Base-by-base conservation (phyloP, 805 yeast species). In the Debaryomyces tyrocola region DNA sequence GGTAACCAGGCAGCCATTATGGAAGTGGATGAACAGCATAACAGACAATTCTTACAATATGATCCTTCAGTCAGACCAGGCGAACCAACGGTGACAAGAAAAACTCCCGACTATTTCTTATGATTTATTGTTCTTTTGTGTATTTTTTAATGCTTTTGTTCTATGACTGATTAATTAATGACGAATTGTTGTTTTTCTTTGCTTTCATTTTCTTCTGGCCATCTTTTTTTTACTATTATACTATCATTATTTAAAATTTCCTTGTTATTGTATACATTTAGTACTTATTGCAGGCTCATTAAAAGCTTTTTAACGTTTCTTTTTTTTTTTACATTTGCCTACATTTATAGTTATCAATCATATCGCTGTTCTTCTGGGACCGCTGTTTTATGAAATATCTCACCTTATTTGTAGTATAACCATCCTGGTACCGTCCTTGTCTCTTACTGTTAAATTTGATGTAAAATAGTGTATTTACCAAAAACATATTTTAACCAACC, bases 1-100 rank as follows among this genome's bases (percentile, higher is more conserved):
- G 98, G 98, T 60, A 91, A 91, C 72, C 96, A 90, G 74, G 97
- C 97, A 37, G 97, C 97, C 33, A 89, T 91, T 57, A 91, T 91
- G 97, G 97, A 91, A 72, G 96, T 91, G 51, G 97, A 91, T 67
- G 97, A 91, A 68, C 86, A 84, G 64, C 92, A 89, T 69, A 84
- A 87, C 67, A 85, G 88, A 79, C 95, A 85, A 66, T 90, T 90
- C 67, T 74, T 92, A 69, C 97, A 92, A 70, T 92, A 92, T 69
- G 98, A 92, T 66, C 98, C 98, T 41, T 84, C 91, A 44, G 90
- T 94, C 50, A 84, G 99, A 72, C 96, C 97, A 11, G 97, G 97
- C 49, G 99, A 92, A 74, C 98, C 99, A 47, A 88, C 96, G 8
- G 98, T 91, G 34, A 88, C 96, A 37, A 83, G 98, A 69, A 90